Base-by-base conservation (phyloP, 2,329 filamentous ascomycete genomes). In the Basipetospora sp. region DNA sequence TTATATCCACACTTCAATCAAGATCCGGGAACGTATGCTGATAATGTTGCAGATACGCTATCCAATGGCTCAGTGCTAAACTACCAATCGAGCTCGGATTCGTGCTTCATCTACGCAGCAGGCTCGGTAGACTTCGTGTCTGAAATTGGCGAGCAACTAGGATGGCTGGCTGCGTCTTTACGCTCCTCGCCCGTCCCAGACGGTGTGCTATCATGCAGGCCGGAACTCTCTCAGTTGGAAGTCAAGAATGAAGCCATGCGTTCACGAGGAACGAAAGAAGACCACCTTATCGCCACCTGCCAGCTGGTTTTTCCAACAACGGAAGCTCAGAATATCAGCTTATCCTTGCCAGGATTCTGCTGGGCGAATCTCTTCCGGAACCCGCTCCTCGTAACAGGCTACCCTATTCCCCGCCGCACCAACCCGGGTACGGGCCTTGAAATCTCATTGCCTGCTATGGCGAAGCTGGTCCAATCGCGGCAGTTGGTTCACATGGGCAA, bases 351-450 rank as follows among this genome's bases (percentile, higher is more conserved):
- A 16, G 29, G 29, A 15, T 31, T 31, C 14, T 35, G 33, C 33
- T 35, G 33, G 33, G 16, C 13, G 6, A 17, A 13, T 14, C 25
- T 35, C 20, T 35, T 35, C 20, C n/a, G 33, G 19, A 35, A 35
- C 16, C 18, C 33, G 20, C 8, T 27, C n/a, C 13, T 35, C 11
- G 33, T 35, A n/a, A 25, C n/a, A n/a, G 20, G 14, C 20, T 35
- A 35, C 20, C 33, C 33, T 6, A 35, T 35, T 8, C 19, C n/a
- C 13, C 20, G 33, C n/a, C 18, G 22, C 3, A 10, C 20, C 11
- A 14, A 26, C 8, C 9, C 20, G 4, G 14, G 27, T 11, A 26
- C 33, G 4, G 33, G 33, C 33, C 33, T 35, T 11, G 33, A 35
- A 5, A 13, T 35, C 18, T 16, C 33, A 11, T 14, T 35, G 19